These are phyloP conservation scores for Vachellia pachyceras DNA, from an alignment of 306 rosid genomes.

Conservation along the genomic window DNA sequence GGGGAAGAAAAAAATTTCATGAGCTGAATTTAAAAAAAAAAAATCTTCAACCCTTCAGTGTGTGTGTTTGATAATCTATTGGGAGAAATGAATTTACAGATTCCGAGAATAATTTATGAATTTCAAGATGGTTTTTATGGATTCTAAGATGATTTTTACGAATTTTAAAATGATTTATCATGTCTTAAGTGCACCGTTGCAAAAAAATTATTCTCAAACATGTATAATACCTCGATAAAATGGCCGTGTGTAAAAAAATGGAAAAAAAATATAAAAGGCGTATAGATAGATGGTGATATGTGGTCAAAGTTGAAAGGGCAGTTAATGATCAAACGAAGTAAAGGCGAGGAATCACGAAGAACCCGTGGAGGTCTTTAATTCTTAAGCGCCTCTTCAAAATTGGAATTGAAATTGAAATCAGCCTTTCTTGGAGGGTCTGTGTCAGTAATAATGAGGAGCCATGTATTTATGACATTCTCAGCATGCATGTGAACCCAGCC, in stretches of 20 bases:
- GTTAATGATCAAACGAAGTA: constrained; percentile 9
- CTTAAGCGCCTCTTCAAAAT: constrained; percentile 49
- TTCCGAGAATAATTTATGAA: too few species aligned
- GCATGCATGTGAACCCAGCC: constrained; percentile 65
- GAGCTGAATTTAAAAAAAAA: too few species aligned
- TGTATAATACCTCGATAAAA: too few species aligned
- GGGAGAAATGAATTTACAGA: too few species aligned
- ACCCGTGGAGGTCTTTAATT: constrained; percentile 76
- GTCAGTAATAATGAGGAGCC: constrained; percentile 15
- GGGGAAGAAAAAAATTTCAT: too few species aligned
- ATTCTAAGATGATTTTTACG: too few species aligned
- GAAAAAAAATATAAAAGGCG: neutral
- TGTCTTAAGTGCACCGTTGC: too few species aligned
- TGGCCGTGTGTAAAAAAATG: neutral
- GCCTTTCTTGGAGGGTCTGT: constrained; percentile 18
- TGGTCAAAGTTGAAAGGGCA: neutral
- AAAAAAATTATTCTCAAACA: too few species aligned
- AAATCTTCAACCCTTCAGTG: too few species aligned
- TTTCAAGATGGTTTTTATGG: too few species aligned
- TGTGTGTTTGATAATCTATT: too few species aligned
- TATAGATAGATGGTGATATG: neutral
- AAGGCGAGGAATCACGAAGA: constrained; percentile 53
- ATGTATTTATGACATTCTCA: constrained; percentile 58
- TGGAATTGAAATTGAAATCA: constrained; percentile 11
- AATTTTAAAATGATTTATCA: too few species aligned